These are phyloP conservation scores for Blastocystis sp. DNA, from an alignment of 352 stramenopile genomes.

Conservation along the genomic window DNA sequence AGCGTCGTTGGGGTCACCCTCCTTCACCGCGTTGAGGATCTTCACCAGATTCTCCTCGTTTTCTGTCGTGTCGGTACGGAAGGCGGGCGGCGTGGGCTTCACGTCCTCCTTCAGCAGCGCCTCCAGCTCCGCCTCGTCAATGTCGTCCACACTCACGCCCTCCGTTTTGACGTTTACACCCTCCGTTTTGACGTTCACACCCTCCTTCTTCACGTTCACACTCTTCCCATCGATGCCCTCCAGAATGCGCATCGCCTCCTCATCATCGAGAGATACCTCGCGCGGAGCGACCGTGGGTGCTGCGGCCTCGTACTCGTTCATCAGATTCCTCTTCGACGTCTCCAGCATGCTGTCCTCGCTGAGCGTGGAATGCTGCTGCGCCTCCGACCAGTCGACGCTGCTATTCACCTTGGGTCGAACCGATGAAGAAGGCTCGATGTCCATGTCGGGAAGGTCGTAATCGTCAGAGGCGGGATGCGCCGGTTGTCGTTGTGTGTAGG, in stretches of 20 bases:
- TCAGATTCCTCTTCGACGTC: background rate
- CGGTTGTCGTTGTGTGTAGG: background rate
- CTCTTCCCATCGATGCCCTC: background rate
- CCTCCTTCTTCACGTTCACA: too few relatives aligned
- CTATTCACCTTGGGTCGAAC: background rate
- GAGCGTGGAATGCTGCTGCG: background rate
- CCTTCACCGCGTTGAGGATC: background rate
- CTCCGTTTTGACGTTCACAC: background rate
- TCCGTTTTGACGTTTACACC: background rate
- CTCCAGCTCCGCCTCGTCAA: background rate
- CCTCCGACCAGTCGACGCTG: background rate
- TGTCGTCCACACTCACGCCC: background rate
- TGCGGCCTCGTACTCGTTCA: constrained; percentile 53
- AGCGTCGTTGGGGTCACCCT: background rate
- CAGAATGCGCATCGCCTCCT: constrained; percentile 31
- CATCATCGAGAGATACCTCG: constrained; percentile 32
- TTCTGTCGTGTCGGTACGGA: background rate
- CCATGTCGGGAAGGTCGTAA: constrained; percentile 11
- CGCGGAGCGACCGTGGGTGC: background rate
- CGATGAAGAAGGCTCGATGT: background rate
- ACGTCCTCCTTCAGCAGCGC: background rate
- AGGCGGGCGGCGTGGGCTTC: background rate
- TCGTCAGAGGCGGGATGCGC: background rate
- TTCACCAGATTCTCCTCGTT: constrained; percentile 4
- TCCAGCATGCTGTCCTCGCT: constrained; percentile 1